These are phyloP conservation scores for Tolypocladium sp. DNA, from an alignment of 2,329 filamentous ascomycete species.

Conservation along the genomic window DNA sequence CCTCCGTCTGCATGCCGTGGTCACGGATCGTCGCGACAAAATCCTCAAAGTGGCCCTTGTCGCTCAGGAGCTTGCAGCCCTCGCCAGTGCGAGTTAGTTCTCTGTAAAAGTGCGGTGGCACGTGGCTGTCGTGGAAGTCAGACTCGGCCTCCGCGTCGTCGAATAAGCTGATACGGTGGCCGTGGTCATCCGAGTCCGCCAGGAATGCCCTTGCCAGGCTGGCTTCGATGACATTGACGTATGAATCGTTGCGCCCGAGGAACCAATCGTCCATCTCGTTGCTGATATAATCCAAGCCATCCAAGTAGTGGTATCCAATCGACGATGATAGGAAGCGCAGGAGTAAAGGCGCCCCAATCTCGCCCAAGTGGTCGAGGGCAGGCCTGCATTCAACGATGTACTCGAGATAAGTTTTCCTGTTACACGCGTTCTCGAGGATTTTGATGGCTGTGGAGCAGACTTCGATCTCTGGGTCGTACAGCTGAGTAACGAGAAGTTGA, in stretches of 20 bases:
- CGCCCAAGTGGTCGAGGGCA: slow-evolving; percentile 86
- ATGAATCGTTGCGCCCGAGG: slow-evolving; percentile 90
- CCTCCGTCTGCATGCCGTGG: slow-evolving; percentile 75
- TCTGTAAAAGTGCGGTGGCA: slow-evolving; percentile 96
- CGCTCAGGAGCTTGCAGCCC: slow-evolving; percentile 78
- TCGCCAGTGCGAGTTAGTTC: slow-evolving; percentile 89
- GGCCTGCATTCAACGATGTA: slow-evolving; percentile 96
- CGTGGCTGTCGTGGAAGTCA: slow-evolving; percentile 53
- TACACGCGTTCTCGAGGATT: slow-evolving; percentile 94
- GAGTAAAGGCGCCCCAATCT: slow-evolving; percentile 89
- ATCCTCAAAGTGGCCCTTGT: slow-evolving; percentile 94
- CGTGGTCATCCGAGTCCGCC: slow-evolving; percentile 50
- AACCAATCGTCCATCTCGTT: slow-evolving; percentile 99
- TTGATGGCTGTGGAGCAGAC: slow-evolving; percentile 95
- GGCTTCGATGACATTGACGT: slow-evolving; percentile 91
- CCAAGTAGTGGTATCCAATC: slow-evolving; percentile 93
- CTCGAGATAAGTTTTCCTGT: slow-evolving; percentile 81
- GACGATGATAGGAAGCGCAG: slow-evolving; percentile 91
- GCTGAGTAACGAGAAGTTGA: slow-evolving; percentile 88
- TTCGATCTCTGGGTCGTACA: slow-evolving; percentile 95
- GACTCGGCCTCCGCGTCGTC: slow-evolving; percentile 47
- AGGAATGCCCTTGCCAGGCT: slow-evolving; percentile 79
- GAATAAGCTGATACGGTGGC: slow-evolving; percentile 48
- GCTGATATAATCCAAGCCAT: slow-evolving; percentile 95
- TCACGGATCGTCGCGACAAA: slow-evolving; percentile 85